A percentile compares a stretch with the other conserved stretches of the same genome.
phyloP scores from a whole-genome alignment of 2,329 filamentous ascomycete species.

The Scedosporium dehoogii region DNA sequence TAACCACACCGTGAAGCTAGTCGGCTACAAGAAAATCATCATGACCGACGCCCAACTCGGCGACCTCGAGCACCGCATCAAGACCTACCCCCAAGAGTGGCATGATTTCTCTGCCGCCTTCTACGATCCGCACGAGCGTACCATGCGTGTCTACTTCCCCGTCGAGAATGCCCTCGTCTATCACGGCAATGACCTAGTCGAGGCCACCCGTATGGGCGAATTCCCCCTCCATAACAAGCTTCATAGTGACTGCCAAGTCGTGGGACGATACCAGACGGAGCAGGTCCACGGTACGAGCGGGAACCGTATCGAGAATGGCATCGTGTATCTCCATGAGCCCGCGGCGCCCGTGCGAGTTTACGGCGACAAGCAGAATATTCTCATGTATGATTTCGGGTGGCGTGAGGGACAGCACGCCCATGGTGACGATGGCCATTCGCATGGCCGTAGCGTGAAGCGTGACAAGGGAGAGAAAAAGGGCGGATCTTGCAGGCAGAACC shows the following conservation, averaged over 20 bases:
- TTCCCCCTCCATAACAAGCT: constrained; percentile 4
- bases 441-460: neutral
- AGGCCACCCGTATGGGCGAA: constrained; percentile 9
- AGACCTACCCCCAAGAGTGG: constrained; percentile 3
- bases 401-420: constrained; percentile 8
- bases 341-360: constrained; percentile 3
- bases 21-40: constrained; percentile 11
- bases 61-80: constrained; percentile 5
- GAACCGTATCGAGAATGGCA: constrained; percentile 9
- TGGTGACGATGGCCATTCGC: constrained; percentile 3
- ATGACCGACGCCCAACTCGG: constrained; percentile 8
- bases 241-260: constrained; percentile 8
- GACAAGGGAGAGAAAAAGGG: constrained; percentile 3
- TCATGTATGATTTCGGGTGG: constrained; percentile 12
- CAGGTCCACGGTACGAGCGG: constrained; percentile 8
- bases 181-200: constrained; percentile 8
- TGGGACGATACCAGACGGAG: constrained; percentile 10
- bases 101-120: constrained; percentile 3
- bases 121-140: constrained; percentile 7
- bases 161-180: constrained; percentile 9
- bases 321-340: constrained; percentile 10
- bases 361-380: constrained; percentile 7
- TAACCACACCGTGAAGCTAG: constrained; percentile 11
- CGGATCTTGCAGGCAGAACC: constrained; percentile 8
- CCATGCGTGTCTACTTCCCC: constrained; percentile 11